Evolutionary conservation across 768 basidiomycete genomes (phyloP).

Genomic region (Panaeolus cyanescens): DNA sequence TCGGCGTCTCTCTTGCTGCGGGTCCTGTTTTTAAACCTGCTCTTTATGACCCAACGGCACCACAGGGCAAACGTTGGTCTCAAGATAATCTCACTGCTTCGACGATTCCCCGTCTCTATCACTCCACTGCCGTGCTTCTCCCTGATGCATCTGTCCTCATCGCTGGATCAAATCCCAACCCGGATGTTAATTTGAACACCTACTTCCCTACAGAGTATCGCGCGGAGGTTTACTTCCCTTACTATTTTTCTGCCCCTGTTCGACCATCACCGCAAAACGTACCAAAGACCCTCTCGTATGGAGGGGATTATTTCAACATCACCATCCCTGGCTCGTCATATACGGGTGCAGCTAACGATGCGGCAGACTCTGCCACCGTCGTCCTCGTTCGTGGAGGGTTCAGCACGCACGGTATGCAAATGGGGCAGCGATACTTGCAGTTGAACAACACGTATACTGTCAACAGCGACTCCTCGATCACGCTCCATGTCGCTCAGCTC

Average conservation of each 20-base stretch:
- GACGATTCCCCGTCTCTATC: constrained; percentile 81
- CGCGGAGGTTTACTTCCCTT: constrained; percentile 89
- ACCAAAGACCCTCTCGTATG: constrained; percentile 78
- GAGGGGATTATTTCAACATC: constrained; percentile 80
- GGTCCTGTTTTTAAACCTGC: constrained; percentile 80
- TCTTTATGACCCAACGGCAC: constrained; percentile 77
- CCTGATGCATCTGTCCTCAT: constrained; percentile 85
- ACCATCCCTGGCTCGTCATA: constrained; percentile 67
- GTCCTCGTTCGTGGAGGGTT: constrained; percentile 81
- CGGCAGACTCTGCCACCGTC: constrained; percentile 74
- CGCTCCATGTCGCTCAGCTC: constrained; percentile 78
- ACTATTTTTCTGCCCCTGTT: constrained; percentile 71
- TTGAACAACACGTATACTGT: constrained; percentile 86
- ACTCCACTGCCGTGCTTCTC: constrained; percentile 86
- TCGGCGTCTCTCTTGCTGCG: constrained; percentile 71
- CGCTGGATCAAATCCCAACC: constrained; percentile 92
- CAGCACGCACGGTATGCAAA: constrained; percentile 86
- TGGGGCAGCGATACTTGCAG: constrained; percentile 82
- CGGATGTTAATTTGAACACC: constrained; percentile 67
- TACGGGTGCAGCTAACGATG: constrained; percentile 63
- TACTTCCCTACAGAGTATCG: constrained; percentile 76
- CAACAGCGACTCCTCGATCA: constrained; percentile 75
- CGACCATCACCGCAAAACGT: constrained; percentile 74
- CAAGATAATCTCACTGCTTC: constrained; percentile 64
- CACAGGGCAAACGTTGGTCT: constrained; percentile 76